Evolutionary conservation across 768 basidiomycete species (phyloP), one percentile per base, ranked within the genome.

Genomic region (Udeniomyces megalosporus): DNA sequence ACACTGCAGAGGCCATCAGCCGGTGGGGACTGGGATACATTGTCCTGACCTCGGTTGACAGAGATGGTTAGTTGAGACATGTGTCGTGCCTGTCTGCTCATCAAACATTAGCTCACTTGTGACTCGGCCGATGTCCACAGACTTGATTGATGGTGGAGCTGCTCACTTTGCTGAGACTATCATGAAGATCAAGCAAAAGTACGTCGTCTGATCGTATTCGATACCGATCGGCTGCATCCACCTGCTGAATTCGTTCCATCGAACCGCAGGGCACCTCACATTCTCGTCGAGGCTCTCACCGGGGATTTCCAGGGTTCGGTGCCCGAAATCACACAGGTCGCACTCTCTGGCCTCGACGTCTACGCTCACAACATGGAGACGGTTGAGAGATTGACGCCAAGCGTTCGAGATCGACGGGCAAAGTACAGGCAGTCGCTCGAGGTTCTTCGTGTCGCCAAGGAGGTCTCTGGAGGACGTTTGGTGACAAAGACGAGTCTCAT

Each of bases 311-410:
- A 81, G 20, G 92, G 89, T 20, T 80, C 80, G 48, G 71, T 86
- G 51, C 79, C 83, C 11, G 81, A 84, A 55, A 86, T 95, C 29
- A 80, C 84, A 1, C 67, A 82, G 11, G 88, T 99, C 28, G 95
- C 95, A 2, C 82, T 81, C 64, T 95, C 92, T 0, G 95, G 95
- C 3, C 77, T 99, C 20, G 95, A 97, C 70, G 95, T 99, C 14
- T 99, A 91, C 70, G 95, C 95, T 1, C 95, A 99, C 75, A 97
- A 99, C 72, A 76, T 97, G 51, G 95, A 99, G 75, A 97, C 95
- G 0, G 83, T 85, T n/a, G 93, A 96, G 74, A 83, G 82, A 49
- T 77, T 95, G 56, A 96, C 95, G 0, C 95, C 93, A 0, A 90
- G 80, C 69, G 95, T 99, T 29, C 86, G 95, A 45, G 95, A 99